These are phyloP conservation scores for Chaetomidium leptoderma DNA, from an alignment of 495 filamentous ascomycete genomes.

Conservation along the genomic window DNA sequence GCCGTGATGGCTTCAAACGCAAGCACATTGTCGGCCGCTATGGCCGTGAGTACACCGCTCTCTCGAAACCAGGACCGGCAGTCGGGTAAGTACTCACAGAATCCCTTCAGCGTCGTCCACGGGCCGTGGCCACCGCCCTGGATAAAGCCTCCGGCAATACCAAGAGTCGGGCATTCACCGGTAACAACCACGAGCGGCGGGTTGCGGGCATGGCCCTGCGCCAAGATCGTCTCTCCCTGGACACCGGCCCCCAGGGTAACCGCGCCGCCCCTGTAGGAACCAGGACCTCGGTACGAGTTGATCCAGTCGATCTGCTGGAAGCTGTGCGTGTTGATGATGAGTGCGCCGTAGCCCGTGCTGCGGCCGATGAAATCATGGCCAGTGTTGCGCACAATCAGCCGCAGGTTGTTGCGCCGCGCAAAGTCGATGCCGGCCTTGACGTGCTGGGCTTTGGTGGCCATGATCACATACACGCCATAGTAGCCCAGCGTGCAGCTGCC, in stretches of 20 bases:
- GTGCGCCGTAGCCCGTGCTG: constrained; percentile 50
- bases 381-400: constrained; percentile 58
- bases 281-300: constrained; percentile 39
- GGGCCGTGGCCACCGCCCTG: constrained; percentile 61
- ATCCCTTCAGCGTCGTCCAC: constrained; percentile 52
- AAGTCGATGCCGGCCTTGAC: constrained; percentile 50
- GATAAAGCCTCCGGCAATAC: constrained; percentile 48
- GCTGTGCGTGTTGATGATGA: constrained; percentile 61
- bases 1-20: constrained; percentile 53
- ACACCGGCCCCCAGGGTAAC: constrained; percentile 56
- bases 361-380: constrained; percentile 56
- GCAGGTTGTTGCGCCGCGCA: constrained; percentile 51
- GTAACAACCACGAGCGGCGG: constrained; percentile 45
- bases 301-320: constrained; percentile 47
- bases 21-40: constrained; percentile 53
- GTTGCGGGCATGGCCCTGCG: constrained; percentile 39
- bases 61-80: no score
- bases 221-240: constrained; percentile 46
- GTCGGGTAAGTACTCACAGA: no score
- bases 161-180: constrained; percentile 49
- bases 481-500: constrained; percentile 52
- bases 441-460: constrained; percentile 40
- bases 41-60: no score
- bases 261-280: constrained; percentile 30
- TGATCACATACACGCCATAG: constrained; percentile 42